phyloP scores from a whole-genome alignment of 768 basidiomycete genomes.

The Lactifluus volemus region DNA sequence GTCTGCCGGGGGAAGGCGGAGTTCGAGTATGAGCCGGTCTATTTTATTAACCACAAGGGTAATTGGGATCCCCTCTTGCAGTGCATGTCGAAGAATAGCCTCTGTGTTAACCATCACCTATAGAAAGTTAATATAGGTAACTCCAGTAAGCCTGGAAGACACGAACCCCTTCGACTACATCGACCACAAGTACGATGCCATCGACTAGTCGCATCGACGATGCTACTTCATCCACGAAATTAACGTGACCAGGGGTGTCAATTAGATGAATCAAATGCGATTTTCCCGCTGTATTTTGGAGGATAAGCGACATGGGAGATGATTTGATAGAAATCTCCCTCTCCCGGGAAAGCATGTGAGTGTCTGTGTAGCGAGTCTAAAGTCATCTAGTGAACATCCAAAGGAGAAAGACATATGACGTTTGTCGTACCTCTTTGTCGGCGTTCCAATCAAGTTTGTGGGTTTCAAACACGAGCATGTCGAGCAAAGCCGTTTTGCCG shows the following conservation, averaged over 20 bases:
- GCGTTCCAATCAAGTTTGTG: conserved; percentile 93
- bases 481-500: conserved; percentile 93
- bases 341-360: conserved; percentile 79
- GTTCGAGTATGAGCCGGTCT: conserved; percentile 92
- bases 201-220: conserved; percentile 80
- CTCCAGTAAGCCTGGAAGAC: background rate
- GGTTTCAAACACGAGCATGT: conserved; percentile 96
- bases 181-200: conserved; percentile 89
- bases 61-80: conserved; percentile 84
- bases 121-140: conserved; percentile 11
- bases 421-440: conserved; percentile 51
- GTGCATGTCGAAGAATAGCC: conserved; percentile 75
- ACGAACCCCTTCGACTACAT: conserved; percentile 92
- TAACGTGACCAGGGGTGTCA: conserved; percentile 97
- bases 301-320: conserved; percentile 88
- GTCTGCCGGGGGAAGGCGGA: conserved; percentile 90
- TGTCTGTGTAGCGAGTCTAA: conserved; percentile 93
- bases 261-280: conserved; percentile 90
- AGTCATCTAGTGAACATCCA: conserved; percentile 10
- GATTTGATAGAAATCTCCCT: conserved; percentile 95
- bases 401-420: background rate
- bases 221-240: conserved; percentile 97
- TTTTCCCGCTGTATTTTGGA: conserved; percentile 80
- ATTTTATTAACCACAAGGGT: conserved; percentile 96
- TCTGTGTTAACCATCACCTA: conserved; percentile 93